phyloP scores from a whole-genome alignment of 495 filamentous ascomycete genomes.

The Penicillium daleae region DNA sequence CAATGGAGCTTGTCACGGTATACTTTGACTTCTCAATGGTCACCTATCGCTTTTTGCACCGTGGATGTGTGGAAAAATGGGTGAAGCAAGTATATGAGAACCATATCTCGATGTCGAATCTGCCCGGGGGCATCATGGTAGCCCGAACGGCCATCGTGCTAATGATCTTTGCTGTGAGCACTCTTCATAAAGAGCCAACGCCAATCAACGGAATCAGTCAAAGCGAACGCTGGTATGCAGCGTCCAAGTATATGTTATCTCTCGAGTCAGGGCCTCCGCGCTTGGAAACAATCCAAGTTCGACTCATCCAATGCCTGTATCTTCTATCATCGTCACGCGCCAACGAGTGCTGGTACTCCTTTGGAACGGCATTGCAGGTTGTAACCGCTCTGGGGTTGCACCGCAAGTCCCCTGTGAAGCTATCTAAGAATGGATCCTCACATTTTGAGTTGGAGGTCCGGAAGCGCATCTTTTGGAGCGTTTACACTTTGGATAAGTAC shows the following conservation, averaged over 20 bases:
- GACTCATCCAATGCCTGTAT: conserved; percentile 50
- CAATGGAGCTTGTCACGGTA: conserved; percentile 39
- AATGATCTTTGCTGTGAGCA: conserved; percentile 49
- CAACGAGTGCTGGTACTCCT: conserved; percentile 55
- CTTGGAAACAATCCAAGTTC: conserved; percentile 49
- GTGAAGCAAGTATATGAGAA: conserved; percentile 42
- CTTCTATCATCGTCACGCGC: conserved; percentile 51
- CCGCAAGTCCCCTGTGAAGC: conserved; percentile 39
- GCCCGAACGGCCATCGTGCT: conserved; percentile 48
- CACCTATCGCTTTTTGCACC: conserved; percentile 51
- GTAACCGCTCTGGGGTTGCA: conserved; percentile 51
- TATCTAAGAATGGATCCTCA: conserved; percentile 34
- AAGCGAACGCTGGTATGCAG: conserved; percentile 50
- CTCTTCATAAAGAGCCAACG: conserved; percentile 38
- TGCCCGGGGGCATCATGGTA: conserved; percentile 42
- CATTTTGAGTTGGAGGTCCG: conserved; percentile 47
- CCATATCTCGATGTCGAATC: conserved; percentile 41
- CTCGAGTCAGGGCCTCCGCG: conserved; percentile 48
- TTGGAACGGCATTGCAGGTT: conserved; percentile 50
- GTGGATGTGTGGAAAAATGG: conserved; percentile 46
- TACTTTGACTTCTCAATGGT: conserved; percentile 56
- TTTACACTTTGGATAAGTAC: conserved; percentile 60
- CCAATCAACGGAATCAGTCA: conserved; percentile 8
- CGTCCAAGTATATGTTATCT: conserved; percentile 46
- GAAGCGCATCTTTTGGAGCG: conserved; percentile 62